Evolutionary conservation across 2,329 filamentous ascomycete species (phyloP).

Genomic region (Botrytis hyacinthi): DNA sequence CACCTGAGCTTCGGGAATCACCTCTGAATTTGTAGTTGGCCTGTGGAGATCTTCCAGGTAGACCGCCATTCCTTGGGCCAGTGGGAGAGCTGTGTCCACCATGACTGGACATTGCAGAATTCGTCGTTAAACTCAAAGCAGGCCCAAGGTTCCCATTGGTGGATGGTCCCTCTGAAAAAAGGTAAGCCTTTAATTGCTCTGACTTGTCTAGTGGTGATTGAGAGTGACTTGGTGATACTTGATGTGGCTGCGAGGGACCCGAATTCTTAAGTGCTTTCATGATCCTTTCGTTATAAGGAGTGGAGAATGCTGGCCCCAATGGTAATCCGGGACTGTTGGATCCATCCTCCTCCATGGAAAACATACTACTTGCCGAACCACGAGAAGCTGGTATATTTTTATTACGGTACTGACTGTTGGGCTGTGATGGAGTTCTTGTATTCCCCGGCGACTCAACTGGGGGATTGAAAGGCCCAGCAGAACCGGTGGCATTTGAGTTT

Average conservation of each 20-base stretch:
- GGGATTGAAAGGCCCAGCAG: constrained; percentile 52
- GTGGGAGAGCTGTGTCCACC: constrained; percentile 19
- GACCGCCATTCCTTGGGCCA: constrained; percentile 22
- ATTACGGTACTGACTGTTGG: constrained; percentile 37
- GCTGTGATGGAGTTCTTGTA: constrained; percentile 38
- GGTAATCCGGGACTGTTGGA: constrained; percentile 50
- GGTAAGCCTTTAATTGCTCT: constrained; percentile 56
- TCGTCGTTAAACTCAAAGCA: constrained; percentile 18
- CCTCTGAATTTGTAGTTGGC: constrained; percentile 24
- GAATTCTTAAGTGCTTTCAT: constrained; percentile 47
- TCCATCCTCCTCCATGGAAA: constrained; percentile 67
- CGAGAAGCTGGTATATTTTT: constrained; percentile 46
- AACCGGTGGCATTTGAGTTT: constrained; percentile 49
- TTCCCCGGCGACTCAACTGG: constrained; percentile 43
- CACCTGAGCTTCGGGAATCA: constrained; percentile 22
- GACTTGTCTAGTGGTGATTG: constrained; percentile 40
- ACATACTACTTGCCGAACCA: constrained; percentile 54
- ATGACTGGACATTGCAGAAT: constrained; percentile 20
- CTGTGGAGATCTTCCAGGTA: constrained; percentile 23
- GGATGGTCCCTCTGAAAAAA: constrained; percentile 43
- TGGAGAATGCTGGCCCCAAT: constrained; percentile 67
- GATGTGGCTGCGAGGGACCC: constrained; percentile 20
- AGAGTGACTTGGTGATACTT: constrained; percentile 12
- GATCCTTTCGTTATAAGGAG: constrained; percentile 61
- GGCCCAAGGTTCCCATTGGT: constrained; percentile 9